These are phyloP conservation scores for Fusarium palustre DNA, from an alignment of 2,329 filamentous ascomycete species.

Conservation along the genomic window DNA sequence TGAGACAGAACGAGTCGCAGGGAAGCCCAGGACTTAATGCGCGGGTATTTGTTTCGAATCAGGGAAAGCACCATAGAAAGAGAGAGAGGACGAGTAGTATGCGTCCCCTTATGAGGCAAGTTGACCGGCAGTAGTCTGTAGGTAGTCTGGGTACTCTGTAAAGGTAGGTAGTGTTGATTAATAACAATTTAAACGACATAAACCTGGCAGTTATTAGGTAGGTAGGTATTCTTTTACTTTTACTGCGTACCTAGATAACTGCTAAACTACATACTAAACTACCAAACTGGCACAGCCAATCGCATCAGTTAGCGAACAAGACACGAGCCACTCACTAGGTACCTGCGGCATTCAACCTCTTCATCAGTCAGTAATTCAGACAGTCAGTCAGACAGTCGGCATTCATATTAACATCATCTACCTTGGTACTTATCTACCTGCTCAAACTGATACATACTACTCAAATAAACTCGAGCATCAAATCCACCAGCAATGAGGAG, in stretches of 20 bases:
- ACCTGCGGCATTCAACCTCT: not conserved
- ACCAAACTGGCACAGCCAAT: constrained; percentile 14
- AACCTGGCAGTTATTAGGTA: not conserved
- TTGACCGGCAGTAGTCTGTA: constrained; percentile 1
- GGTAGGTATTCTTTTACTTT: too few relatives aligned
- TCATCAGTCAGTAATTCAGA: not conserved
- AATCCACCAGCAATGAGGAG: not conserved
- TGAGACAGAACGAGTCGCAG: constrained; percentile 39
- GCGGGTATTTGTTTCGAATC: constrained; percentile 36
- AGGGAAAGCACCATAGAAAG: constrained; percentile 22
- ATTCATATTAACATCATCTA: too few relatives aligned
- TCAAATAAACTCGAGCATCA: constrained; percentile 8
- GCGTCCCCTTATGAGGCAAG: constrained; percentile 13
- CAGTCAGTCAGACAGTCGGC: not conserved
- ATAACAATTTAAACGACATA: not conserved
- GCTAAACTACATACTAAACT: too few relatives aligned
- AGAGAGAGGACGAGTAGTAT: not conserved
- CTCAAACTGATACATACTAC: not conserved
- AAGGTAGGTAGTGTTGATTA: not conserved
- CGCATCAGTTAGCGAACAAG: not conserved
- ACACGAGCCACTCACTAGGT: too few relatives aligned
- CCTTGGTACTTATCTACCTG: too few relatives aligned
- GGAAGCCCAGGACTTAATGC: constrained; percentile 26
- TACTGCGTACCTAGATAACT: not conserved
- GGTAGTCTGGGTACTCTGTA: not conserved